Conservation (phyloP, 306 rosid species). For the Ceratonia siliqua region DNA sequence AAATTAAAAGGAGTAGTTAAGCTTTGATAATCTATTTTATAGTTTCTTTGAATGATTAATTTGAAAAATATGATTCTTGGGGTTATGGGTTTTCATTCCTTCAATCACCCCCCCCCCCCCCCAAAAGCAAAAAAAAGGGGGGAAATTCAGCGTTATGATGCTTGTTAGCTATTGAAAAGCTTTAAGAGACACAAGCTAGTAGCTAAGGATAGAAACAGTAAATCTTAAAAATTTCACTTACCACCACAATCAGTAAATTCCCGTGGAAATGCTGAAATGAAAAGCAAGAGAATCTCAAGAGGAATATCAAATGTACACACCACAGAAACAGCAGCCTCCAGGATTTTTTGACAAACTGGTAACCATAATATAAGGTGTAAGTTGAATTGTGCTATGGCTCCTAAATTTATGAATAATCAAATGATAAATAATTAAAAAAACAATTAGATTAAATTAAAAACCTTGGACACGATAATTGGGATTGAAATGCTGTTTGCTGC, state of each 20-base stretch:
- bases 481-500: constrained; percentile 96
- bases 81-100: not conserved
- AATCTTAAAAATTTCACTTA: constrained; percentile 42
- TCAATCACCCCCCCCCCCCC: not conserved
- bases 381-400: constrained; percentile 33
- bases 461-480: constrained; percentile 91
- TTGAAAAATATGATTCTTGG: not conserved
- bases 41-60: constrained; percentile 14
- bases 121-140: no score
- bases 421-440: constrained; percentile 36
- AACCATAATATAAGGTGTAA: constrained; percentile 32
- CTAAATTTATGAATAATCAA: constrained; percentile 23
- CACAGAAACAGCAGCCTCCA: constrained; percentile 72
- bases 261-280: constrained; percentile 81
- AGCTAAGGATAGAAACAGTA: constrained; percentile 22
- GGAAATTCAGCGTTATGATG: no score
- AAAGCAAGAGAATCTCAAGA: constrained; percentile 67
- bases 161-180: constrained; percentile 16
- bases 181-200: constrained; percentile 4
- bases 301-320: constrained; percentile 71
- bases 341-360: constrained; percentile 80
- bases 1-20: not conserved
- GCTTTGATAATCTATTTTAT: constrained; percentile 16
- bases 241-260: constrained; percentile 83
- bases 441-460: constrained; percentile 49